Evolutionary conservation across 1,139 yeast genomes (phyloP).

Genomic region (Casaregolazyma suthepensis): DNA sequence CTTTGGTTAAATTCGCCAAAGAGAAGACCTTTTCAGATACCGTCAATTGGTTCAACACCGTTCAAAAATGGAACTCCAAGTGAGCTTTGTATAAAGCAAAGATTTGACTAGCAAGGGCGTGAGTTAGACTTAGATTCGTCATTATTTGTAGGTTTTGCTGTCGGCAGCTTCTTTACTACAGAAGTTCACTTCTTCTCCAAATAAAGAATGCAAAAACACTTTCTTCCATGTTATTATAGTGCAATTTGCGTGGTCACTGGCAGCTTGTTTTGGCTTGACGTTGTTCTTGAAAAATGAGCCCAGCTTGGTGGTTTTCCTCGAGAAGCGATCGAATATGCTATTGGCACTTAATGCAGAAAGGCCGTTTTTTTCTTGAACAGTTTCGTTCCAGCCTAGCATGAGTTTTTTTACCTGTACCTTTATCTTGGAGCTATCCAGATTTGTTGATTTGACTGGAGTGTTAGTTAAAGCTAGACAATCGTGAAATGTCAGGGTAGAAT

Average conservation of each 20-base stretch:
- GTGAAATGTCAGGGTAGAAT: background rate
- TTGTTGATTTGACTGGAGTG: background rate
- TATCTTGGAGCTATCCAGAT: background rate
- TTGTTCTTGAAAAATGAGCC: background rate
- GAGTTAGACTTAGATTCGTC: background rate
- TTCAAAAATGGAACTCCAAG: background rate
- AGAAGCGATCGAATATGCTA: background rate
- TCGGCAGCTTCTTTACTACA: conserved; percentile 18
- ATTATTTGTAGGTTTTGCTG: conserved; percentile 11
- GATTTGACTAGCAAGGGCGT: background rate
- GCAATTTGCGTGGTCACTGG: conserved; percentile 14
- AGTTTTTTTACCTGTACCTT: background rate
- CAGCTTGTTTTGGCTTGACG: background rate
- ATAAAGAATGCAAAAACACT: conserved; percentile 24
- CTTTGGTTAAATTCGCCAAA: conserved; percentile 57
- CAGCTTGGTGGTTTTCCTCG: background rate
- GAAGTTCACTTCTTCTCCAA: conserved; percentile 21
- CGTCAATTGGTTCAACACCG: conserved; percentile 42
- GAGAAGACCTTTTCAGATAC: conserved; percentile 63
- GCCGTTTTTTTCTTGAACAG: background rate
- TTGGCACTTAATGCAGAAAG: background rate
- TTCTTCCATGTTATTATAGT: conserved; percentile 23
- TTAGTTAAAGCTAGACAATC: background rate
- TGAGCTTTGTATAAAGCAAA: background rate
- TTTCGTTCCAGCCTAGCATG: background rate